phyloP scores from a whole-genome alignment of 805 yeast species.

The Cephaloascus fragrans region DNA sequence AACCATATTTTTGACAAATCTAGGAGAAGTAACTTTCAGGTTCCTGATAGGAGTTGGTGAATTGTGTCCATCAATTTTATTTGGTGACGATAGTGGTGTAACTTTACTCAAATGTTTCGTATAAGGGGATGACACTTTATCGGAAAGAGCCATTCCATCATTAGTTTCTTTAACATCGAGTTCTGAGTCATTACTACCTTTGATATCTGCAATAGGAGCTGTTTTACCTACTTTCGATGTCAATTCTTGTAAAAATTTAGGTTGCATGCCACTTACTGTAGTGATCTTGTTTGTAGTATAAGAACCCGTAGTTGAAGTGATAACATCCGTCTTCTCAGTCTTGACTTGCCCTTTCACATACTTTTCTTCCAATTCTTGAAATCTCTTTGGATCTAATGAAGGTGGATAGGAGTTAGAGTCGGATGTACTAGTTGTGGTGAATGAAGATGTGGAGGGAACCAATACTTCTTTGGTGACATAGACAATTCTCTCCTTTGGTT shows the following conservation, averaged over 20 bases:
- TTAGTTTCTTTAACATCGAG: too few species aligned
- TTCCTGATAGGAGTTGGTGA: too few species aligned
- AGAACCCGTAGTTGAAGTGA: constrained; percentile 6
- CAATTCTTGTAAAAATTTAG: constrained; percentile 45
- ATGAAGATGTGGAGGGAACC: constrained; percentile 3
- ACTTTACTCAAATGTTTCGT: too few species aligned
- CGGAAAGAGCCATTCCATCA: too few species aligned
- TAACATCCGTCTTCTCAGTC: constrained; percentile 6
- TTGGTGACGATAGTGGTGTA: too few species aligned
- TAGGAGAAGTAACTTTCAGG: too few species aligned
- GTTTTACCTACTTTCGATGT: constrained; percentile 36
- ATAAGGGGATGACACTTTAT: too few species aligned
- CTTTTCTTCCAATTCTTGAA: constrained; percentile 27
- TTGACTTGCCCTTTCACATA: constrained; percentile 34
- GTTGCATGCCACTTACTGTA: constrained; percentile 30
- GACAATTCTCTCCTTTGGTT: neutral
- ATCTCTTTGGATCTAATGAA: constrained; percentile 5
- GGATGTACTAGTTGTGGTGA: constrained; percentile 1
- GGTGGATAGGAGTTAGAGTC: neutral
- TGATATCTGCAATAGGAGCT: constrained; percentile 17
- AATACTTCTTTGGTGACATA: constrained; percentile 6
- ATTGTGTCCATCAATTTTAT: too few species aligned
- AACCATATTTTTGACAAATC: too few species aligned
- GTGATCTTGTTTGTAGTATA: constrained; percentile 15
- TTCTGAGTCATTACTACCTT: too few species aligned